These are phyloP conservation scores for Discostella pseudostelligera DNA, from an alignment of 108 stramenopile species.

Conservation along the genomic window DNA sequence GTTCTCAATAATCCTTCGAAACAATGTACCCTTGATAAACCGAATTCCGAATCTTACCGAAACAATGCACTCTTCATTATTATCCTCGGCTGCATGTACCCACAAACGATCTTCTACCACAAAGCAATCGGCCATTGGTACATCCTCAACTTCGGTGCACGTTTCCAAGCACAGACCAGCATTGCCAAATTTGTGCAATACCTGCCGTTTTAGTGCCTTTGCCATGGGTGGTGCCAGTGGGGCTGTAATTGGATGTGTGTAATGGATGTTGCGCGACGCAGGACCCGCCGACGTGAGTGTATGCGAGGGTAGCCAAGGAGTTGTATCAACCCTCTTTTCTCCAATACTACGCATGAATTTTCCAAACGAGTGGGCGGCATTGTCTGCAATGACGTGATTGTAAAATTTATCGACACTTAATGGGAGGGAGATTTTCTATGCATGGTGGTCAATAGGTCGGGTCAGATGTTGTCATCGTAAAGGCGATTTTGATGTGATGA, in stretches of 20 bases:
- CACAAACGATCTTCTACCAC: constrained; percentile 71
- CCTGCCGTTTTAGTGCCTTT: constrained; percentile 70
- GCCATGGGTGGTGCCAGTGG: constrained; percentile 86
- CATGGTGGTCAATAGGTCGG: background rate
- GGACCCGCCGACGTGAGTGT: constrained; percentile 8
- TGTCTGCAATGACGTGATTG: constrained; percentile 52
- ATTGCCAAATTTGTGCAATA: constrained; percentile 49
- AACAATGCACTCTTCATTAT: constrained; percentile 39
- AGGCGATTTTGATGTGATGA: no score
- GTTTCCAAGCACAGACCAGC: constrained; percentile 71
- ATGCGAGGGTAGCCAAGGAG: constrained; percentile 47
- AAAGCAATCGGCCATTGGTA: constrained; percentile 88
- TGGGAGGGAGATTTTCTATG: constrained; percentile 20
- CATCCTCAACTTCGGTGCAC: constrained; percentile 69
- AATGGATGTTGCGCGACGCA: constrained; percentile 57
- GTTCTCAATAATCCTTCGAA: constrained; percentile 61
- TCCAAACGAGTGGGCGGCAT: constrained; percentile 50
- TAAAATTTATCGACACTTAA: constrained; percentile 59
- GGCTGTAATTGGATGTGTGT: constrained; percentile 77
- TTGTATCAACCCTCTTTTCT: constrained; percentile 50
- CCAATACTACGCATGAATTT: constrained; percentile 56
- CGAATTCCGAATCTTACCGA: constrained; percentile 57
- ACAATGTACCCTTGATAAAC: constrained; percentile 81
- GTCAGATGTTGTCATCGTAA: no score
- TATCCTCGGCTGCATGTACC: constrained; percentile 42